A percentile compares a stretch with the other conserved stretches of the same genome.
Conservation (phyloP, 441 rosid genomes). For the Croton setiger region DNA sequence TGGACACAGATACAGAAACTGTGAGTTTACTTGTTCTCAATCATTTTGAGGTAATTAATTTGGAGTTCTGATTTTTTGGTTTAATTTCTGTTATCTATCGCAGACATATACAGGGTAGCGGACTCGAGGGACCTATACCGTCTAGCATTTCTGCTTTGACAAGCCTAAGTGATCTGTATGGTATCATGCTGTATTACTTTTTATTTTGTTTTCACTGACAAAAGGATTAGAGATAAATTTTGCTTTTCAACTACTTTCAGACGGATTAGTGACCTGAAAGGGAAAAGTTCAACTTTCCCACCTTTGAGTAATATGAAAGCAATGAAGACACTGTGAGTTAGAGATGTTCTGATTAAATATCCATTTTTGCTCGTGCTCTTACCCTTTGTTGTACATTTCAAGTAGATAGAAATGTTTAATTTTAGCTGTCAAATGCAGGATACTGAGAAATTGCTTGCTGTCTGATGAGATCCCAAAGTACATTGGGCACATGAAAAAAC, state of each 20-base stretch:
- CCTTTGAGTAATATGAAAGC: constrained; percentile 42
- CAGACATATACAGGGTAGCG: constrained; percentile 81
- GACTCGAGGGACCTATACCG: constrained; percentile 80
- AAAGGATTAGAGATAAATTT: constrained; percentile 7
- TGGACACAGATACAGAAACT: constrained; percentile 64
- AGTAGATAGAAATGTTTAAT: background rate
- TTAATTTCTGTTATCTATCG: constrained; percentile 1
- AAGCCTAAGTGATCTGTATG: constrained; percentile 73
- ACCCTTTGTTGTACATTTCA: background rate
- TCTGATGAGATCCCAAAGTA: constrained; percentile 59
- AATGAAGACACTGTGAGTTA: constrained; percentile 73
- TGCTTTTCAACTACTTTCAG: constrained; percentile 33
- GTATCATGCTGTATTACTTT: constrained; percentile 14
- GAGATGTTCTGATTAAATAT: constrained; percentile 3
- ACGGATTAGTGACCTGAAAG: constrained; percentile 81
- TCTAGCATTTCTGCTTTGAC: constrained; percentile 60
- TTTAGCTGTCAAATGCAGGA: constrained; percentile 39
- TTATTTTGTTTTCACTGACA: background rate
- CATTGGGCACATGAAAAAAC: constrained; percentile 52
- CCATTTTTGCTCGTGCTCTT: constrained; percentile 2
- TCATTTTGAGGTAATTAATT: background rate
- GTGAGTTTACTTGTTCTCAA: constrained; percentile 38
- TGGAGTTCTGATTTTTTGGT: background rate
- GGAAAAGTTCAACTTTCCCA: constrained; percentile 56
- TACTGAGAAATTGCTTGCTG: constrained; percentile 62